Evolutionary conservation across 768 basidiomycete species (phyloP).

Genomic region (Hypsizygus marmoreus): DNA sequence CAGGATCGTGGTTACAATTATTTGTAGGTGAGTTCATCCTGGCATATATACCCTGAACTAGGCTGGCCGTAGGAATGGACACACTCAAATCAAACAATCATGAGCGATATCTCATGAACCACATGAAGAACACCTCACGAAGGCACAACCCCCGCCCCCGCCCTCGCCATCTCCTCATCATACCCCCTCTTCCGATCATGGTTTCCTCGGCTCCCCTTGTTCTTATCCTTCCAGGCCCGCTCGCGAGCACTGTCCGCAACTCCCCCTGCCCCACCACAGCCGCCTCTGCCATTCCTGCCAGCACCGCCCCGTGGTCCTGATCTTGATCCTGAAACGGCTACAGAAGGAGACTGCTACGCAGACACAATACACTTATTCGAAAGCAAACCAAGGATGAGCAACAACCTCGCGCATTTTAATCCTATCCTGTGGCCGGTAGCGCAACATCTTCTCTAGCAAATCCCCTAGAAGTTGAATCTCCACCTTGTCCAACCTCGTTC

Average conservation of each 20-base stretch:
- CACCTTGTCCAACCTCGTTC: conserved; percentile 23
- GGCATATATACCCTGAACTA: too few species aligned
- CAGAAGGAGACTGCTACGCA: too few species aligned
- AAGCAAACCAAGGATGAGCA: conserved; percentile 34
- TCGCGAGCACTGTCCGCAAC: conserved; percentile 47
- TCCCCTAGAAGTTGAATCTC: conserved; percentile 39
- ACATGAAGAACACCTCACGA: too few species aligned
- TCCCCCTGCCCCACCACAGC: conserved; percentile 38
- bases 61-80: too few species aligned
- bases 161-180: conserved; percentile 84
- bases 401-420: conserved; percentile 36
- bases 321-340: too few species aligned
- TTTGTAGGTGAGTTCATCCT: too few species aligned
- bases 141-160: conserved; percentile 40
- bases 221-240: conserved; percentile 74
- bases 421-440: conserved; percentile 44
- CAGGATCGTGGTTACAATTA: too few species aligned
- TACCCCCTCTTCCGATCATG: conserved; percentile 81
- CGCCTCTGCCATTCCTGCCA: conserved; percentile 35
- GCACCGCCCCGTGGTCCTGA: conserved; percentile 38
- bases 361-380: too few species aligned
- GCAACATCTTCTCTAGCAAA: conserved; percentile 41
- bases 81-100: too few species aligned
- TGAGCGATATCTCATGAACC: too few species aligned
- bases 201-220: conserved; percentile 73